Evolutionary conservation across 306 rosid genomes (phyloP).

Genomic region (Sphenostylis stenocarpa): DNA sequence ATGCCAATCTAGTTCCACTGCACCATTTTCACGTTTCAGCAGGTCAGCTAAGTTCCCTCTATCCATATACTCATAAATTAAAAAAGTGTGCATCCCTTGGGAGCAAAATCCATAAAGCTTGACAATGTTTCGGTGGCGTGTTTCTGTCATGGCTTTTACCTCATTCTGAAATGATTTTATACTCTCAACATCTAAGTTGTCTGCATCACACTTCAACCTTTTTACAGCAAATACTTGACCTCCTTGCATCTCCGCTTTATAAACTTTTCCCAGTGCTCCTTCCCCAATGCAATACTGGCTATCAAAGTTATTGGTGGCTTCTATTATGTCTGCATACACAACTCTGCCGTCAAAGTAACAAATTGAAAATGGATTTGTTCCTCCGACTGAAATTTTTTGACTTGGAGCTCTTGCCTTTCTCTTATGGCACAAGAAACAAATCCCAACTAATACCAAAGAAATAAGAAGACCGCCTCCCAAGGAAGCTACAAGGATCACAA

Average conservation of each 20-base stretch:
- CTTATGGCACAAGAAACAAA: not conserved
- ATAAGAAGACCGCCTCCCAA: conserved; percentile 32
- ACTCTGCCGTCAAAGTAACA: conserved; percentile 50
- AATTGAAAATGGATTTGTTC: conserved; percentile 28
- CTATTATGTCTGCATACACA: conserved; percentile 44
- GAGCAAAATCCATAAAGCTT: conserved; percentile 53
- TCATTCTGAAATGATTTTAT: conserved; percentile 42
- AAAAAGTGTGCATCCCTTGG: conserved; percentile 41
- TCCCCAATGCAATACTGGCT: conserved; percentile 43
- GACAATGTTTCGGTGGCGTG: conserved; percentile 50
- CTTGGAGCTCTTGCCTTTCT: conserved; percentile 18
- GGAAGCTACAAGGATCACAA: conserved; percentile 30
- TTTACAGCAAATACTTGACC: conserved; percentile 53
- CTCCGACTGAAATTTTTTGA: not conserved
- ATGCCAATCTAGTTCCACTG: conserved; percentile 39
- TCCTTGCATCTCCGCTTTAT: conserved; percentile 35
- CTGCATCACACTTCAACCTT: conserved; percentile 40
- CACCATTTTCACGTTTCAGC: conserved; percentile 31
- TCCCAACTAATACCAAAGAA: conserved; percentile 11
- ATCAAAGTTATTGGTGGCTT: conserved; percentile 46
- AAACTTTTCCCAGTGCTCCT: conserved; percentile 49
- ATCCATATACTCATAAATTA: conserved; percentile 51
- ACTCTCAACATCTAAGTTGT: conserved; percentile 26
- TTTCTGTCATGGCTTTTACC: conserved; percentile 41
- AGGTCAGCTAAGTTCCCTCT: conserved; percentile 42